phyloP scores from a whole-genome alignment of 2,329 filamentous ascomycete genomes.

The Metarhizium humberi region DNA sequence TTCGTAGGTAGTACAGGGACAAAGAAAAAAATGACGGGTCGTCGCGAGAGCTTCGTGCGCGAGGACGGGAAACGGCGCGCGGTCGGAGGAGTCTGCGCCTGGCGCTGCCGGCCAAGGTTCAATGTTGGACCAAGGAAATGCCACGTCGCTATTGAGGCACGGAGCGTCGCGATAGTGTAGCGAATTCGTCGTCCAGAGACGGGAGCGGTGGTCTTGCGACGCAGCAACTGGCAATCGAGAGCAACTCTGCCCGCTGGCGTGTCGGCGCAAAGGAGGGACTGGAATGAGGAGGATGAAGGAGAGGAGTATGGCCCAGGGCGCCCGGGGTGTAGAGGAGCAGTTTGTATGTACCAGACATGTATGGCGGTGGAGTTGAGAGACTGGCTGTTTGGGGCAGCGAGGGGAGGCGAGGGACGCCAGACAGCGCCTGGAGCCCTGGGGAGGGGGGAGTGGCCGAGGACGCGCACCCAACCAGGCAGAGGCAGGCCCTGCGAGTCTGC shows the following conservation, averaged over 20 bases:
- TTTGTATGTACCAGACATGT: constrained; percentile 8
- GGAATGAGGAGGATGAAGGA: constrained; percentile 18
- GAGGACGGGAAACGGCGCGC: background rate
- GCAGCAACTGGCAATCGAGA: constrained; percentile 1
- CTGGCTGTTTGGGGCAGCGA: background rate
- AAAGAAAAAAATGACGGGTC: background rate
- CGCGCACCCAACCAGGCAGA: no score
- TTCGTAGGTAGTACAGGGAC: background rate
- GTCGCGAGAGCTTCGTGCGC: constrained; percentile 1
- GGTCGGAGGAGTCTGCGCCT: background rate
- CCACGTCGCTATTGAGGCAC: background rate
- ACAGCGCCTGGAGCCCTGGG: background rate
- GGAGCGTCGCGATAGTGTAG: constrained; percentile 1
- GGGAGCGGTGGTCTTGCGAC: background rate
- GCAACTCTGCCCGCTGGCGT: constrained; percentile 5
- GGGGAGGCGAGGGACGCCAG: background rate
- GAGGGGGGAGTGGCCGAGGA: background rate
- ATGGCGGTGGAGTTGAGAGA: constrained; percentile 7
- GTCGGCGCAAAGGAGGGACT: constrained; percentile 22
- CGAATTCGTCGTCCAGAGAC: constrained; percentile 6
- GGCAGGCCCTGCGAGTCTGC: no score
- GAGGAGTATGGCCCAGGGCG: constrained; percentile 14
- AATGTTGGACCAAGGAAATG: background rate
- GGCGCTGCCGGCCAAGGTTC: background rate
- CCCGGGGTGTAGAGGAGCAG: constrained; percentile 6